Percentiles rank a stretch among this genome's conserved stretches.
phyloP scores from a whole-genome alignment of 2,329 filamentous ascomycete genomes.

The Drechslerella dactyloides region DNA sequence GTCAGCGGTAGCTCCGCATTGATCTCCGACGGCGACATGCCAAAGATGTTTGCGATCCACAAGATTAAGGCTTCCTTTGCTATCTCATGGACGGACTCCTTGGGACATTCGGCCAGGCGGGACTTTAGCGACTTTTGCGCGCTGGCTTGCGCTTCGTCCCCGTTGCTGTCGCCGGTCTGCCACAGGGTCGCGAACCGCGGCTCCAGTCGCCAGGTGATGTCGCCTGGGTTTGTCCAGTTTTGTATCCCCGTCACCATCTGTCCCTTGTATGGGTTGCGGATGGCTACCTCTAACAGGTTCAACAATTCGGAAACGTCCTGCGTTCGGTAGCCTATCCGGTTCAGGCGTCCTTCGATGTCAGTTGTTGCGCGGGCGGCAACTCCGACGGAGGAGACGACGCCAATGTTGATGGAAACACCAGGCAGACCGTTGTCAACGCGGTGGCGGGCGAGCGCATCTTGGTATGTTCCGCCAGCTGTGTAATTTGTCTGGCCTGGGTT shows the following conservation, averaged over 20 bases:
- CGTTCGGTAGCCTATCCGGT: background rate
- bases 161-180: background rate
- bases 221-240: conserved; percentile 1
- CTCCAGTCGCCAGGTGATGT: conserved; percentile 8
- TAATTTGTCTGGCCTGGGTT: conserved; percentile 61
- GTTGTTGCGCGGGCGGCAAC: background rate
- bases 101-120: conserved; percentile 1
- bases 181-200: conserved; percentile 15
- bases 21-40: conserved; percentile 7
- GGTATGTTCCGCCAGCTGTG: conserved; percentile 59
- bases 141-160: too few relatives aligned
- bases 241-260: background rate
- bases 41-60: conserved; percentile 8
- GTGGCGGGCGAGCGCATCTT: conserved; percentile 41
- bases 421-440: conserved; percentile 23
- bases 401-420: conserved; percentile 9
- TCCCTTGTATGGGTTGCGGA: background rate
- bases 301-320: conserved; percentile 4
- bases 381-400: background rate
- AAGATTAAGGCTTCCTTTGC: background rate
- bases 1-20: conserved; percentile 3
- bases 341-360: background rate
- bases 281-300: background rate
- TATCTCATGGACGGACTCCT: background rate
- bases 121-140: background rate